Evolutionary conservation across 108 stramenopile genomes (phyloP).

Genomic region (Halocafeteria seosinensis): DNA sequence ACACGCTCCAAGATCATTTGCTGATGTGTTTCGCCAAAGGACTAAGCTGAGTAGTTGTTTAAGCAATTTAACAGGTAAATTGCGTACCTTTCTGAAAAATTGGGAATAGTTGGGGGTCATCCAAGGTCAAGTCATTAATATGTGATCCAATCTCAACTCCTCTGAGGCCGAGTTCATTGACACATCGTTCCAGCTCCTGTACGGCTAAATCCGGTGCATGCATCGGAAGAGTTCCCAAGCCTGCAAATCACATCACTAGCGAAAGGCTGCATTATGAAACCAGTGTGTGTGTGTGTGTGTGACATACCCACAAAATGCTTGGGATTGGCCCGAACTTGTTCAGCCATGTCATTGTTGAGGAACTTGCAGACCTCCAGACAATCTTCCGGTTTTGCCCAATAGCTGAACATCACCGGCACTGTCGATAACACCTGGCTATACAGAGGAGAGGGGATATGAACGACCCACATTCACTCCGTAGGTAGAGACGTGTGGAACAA

Average conservation of each 20-base stretch:
- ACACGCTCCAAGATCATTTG: neutral
- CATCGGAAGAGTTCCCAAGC: conserved; percentile 13
- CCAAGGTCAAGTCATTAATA: conserved; percentile 12
- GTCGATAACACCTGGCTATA: conserved; percentile 16
- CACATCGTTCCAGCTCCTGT: conserved; percentile 10
- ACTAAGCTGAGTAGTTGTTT: too few species aligned
- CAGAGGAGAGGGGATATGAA: too few species aligned
- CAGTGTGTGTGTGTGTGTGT: too few species aligned
- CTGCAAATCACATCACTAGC: too few species aligned
- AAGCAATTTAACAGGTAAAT: too few species aligned
- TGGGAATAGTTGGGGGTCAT: conserved; percentile 1
- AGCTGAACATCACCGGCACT: conserved; percentile 12
- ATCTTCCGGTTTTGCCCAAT: conserved; percentile 12
- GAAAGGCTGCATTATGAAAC: too few species aligned
- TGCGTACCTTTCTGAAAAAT: conserved; percentile 5
- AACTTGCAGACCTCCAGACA: conserved; percentile 3
- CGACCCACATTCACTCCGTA: too few species aligned
- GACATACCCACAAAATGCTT: too few species aligned
- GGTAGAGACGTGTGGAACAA: too few species aligned
- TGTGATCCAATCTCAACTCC: conserved; percentile 12
- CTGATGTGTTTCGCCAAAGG: too few species aligned
- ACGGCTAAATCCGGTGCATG: conserved; percentile 13
- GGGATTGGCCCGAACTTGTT: too few species aligned
- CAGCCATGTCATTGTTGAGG: conserved; percentile 15
- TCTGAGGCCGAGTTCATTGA: conserved; percentile 2